phyloP scores from a whole-genome alignment of 2,329 filamentous ascomycete species.

The Pseudocercospora musae region DNA sequence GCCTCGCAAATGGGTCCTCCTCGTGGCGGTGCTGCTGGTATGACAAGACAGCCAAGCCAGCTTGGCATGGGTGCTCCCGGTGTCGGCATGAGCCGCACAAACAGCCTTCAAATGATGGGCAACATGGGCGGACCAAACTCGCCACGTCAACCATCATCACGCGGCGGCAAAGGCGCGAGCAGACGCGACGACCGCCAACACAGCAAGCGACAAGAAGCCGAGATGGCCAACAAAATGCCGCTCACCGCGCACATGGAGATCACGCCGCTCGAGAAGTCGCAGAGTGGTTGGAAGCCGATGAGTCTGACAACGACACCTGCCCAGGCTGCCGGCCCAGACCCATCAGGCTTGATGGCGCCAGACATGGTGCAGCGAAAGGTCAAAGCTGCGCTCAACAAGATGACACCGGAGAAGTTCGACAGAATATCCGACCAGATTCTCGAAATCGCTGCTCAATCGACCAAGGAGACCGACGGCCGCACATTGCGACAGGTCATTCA shows the following conservation, averaged over 20 bases:
- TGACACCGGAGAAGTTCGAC: constrained; percentile 99
- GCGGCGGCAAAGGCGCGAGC: constrained; percentile 62
- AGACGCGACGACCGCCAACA: constrained; percentile 54
- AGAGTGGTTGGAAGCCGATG: constrained; percentile 85
- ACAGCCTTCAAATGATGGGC: constrained; percentile 58
- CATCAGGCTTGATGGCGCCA: constrained; percentile 67
- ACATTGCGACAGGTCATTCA: constrained; percentile 97
- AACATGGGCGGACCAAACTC: constrained; percentile 63
- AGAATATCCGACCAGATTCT: constrained; percentile 92
- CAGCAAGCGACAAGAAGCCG: constrained; percentile 58
- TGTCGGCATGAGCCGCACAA: constrained; percentile 59
- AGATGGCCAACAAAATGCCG: constrained; percentile 83
- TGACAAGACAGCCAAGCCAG: constrained; percentile 59
- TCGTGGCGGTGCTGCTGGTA: constrained; percentile 33
- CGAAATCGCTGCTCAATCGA: constrained; percentile 87
- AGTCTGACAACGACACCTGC: constrained; percentile 56
- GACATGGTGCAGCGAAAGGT: constrained; percentile 98
- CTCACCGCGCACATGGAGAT: constrained; percentile 79
- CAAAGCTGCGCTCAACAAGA: constrained; percentile 98
- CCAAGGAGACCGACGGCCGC: constrained; percentile 89
- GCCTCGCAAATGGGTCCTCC: constrained; percentile 27
- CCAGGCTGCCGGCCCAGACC: constrained; percentile 41
- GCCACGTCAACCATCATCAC: constrained; percentile 51
- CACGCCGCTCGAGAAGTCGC: constrained; percentile 69
- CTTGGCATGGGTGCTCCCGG: constrained; percentile 44